Evolutionary conservation across 108 stramenopile species (phyloP).

Genomic region (Nitzschia inconspicua): DNA sequence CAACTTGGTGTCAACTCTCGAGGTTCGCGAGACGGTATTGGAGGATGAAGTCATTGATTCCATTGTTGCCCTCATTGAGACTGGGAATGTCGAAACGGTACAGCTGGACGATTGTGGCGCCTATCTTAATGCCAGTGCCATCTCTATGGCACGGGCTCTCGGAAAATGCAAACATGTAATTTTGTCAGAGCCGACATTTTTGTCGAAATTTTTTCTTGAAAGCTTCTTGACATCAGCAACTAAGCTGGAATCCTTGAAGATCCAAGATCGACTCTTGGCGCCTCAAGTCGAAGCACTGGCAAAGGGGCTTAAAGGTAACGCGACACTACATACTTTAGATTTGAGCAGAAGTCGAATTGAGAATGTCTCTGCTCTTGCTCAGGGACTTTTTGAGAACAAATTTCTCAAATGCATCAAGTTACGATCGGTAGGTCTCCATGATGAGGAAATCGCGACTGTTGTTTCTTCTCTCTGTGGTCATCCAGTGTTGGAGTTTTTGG

Average conservation of each 20-base stretch:
- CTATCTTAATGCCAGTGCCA: neutral
- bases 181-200: conserved; percentile 16
- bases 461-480: conserved; percentile 3
- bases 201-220: conserved; percentile 20
- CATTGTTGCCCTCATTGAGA: conserved; percentile 8
- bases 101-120: conserved; percentile 24
- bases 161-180: conserved; percentile 4
- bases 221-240: conserved; percentile 17
- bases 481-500: neutral
- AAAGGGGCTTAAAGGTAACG: conserved; percentile 13
- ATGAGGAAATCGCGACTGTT: neutral
- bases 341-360: conserved; percentile 16
- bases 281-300: conserved; percentile 10
- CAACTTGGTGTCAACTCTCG: neutral
- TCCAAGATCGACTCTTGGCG: conserved; percentile 7
- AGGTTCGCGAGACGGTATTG: conserved; percentile 14
- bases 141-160: conserved; percentile 10
- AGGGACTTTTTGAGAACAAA: conserved; percentile 2
- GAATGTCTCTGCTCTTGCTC: neutral
- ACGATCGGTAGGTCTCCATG: conserved; percentile 16
- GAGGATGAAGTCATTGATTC: conserved; percentile 17
- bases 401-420: conserved; percentile 8
- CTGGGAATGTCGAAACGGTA: conserved; percentile 3
- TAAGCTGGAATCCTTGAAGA: conserved; percentile 3
- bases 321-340: conserved; percentile 3